Conservation (phyloP, 768 basidiomycete genomes). For the Botryobasidium botryosum region DNA sequence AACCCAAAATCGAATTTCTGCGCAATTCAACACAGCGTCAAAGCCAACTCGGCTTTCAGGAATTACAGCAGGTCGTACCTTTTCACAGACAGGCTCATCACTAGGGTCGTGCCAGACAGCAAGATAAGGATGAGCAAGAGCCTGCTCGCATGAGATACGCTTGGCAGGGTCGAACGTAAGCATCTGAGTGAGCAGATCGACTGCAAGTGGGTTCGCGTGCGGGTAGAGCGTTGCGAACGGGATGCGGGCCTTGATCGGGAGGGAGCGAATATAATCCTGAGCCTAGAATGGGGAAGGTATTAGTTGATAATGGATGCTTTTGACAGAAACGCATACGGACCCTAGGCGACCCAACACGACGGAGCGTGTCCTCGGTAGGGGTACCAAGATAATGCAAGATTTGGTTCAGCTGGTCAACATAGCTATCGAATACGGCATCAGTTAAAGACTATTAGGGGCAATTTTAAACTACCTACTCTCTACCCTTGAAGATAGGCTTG, state of each 20-base stretch:
- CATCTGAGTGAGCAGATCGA: slow-evolving; percentile 82
- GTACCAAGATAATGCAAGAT: slow-evolving; percentile 98
- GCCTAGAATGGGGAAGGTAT: slow-evolving; percentile 33
- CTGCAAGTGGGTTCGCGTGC: slow-evolving; percentile 80
- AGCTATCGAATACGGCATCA: slow-evolving; percentile 30
- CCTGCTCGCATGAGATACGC: slow-evolving; percentile 91
- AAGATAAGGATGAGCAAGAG: slow-evolving; percentile 85
- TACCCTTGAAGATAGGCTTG: slow-evolving; percentile 91
- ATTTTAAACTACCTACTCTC: slow-evolving; percentile 51
- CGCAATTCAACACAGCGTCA: neutral
- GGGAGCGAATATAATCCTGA: slow-evolving; percentile 93
- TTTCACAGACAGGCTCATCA: slow-evolving; percentile 76
- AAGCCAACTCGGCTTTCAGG: no score
- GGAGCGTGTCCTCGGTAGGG: slow-evolving; percentile 88
- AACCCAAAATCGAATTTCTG: slow-evolving; percentile 88
- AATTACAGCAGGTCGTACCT: slow-evolving; percentile 26
- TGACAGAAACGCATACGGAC: slow-evolving; percentile 27
- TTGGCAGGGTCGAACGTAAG: slow-evolving; percentile 93
- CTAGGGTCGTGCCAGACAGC: slow-evolving; percentile 97
- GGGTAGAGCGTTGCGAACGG: slow-evolving; percentile 88
- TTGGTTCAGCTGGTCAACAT: slow-evolving; percentile 96
- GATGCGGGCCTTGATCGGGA: slow-evolving; percentile 92
- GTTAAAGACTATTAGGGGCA: neutral
- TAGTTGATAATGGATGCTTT: neutral
- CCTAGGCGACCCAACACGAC: slow-evolving; percentile 88